A percentile compares a stretch with the other conserved stretches of the same genome.
phyloP scores from a whole-genome alignment of 257 asterid genomes.

The Solanum chmielewskii region DNA sequence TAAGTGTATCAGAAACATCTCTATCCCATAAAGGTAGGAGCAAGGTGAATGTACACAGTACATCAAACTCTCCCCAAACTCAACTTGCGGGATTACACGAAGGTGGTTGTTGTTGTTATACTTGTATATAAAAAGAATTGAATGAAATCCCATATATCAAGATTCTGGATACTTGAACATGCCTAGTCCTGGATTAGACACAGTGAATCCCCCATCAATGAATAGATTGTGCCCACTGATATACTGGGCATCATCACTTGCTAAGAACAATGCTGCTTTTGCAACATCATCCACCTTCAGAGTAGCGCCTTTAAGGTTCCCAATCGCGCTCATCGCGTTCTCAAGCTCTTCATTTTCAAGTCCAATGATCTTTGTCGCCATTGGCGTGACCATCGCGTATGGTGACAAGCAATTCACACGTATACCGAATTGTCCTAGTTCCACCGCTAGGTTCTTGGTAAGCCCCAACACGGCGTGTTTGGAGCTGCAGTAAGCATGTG shows the following conservation, averaged over 20 bases:
- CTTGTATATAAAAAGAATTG: background rate
- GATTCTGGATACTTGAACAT: conserved; percentile 16
- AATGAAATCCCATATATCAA: background rate
- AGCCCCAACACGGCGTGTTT: conserved; percentile 54
- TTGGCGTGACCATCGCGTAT: conserved; percentile 17
- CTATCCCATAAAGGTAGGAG: background rate
- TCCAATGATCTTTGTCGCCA: conserved; percentile 13
- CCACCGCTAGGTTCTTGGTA: conserved; percentile 32
- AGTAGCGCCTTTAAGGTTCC: conserved; percentile 27
- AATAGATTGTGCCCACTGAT: conserved; percentile 50
- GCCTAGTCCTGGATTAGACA: conserved; percentile 11
- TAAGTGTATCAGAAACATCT: background rate
- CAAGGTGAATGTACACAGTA: background rate
- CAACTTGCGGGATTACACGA: background rate
- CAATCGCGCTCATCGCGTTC: background rate
- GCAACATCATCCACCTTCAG: conserved; percentile 33
- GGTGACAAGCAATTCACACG: conserved; percentile 54
- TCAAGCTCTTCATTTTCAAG: conserved; percentile 20
- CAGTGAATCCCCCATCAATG: conserved; percentile 44
- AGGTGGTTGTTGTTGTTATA: background rate
- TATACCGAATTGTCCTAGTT: conserved; percentile 40
- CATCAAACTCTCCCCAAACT: background rate
- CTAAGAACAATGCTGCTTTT: conserved; percentile 41
- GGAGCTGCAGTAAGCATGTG: conserved; percentile 41
- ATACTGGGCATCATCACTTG: conserved; percentile 40